phyloP scores from a whole-genome alignment of 78 protist species.

The Parvularia atlantis region DNA sequence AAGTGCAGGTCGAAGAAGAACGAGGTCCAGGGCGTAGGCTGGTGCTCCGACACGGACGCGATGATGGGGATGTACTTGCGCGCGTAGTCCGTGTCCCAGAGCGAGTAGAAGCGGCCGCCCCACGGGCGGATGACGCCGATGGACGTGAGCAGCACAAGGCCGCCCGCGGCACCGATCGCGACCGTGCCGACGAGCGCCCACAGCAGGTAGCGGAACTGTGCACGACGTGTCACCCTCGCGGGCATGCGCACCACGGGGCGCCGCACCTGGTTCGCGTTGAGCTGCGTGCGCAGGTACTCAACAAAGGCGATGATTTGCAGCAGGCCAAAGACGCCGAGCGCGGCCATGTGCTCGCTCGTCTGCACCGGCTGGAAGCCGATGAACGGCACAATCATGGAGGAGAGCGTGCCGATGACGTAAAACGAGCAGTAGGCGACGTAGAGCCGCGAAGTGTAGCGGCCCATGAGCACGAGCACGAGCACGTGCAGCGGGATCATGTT shows the following conservation, averaged over 20 bases:
- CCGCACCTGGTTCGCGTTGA: conserved; percentile 16
- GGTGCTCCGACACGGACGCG: conserved; percentile 98
- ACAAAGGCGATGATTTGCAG: conserved; percentile 50
- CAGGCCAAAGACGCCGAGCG: conserved; percentile 73
- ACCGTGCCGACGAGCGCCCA: background rate
- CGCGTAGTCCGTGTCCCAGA: conserved; percentile 93
- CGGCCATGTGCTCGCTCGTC: conserved; percentile 90
- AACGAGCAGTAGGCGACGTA: conserved; percentile 81
- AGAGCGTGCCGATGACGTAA: conserved; percentile 70
- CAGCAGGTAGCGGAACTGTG: background rate
- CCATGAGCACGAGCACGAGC: conserved; percentile 61
- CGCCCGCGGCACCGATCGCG: no score
- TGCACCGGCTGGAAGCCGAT: conserved; percentile 88
- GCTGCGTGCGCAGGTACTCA: conserved; percentile 36
- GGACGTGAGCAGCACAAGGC: no score
- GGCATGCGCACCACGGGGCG: background rate
- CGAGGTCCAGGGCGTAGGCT: conserved; percentile 78
- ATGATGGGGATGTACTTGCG: conserved; percentile 91
- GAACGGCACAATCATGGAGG: conserved; percentile 60
- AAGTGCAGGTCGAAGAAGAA: conserved; percentile 92
- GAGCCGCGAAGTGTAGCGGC: conserved; percentile 67
- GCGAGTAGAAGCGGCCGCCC: conserved; percentile 87
- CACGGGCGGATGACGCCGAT: conserved; percentile 58
- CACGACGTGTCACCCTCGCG: no score
- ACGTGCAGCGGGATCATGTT: conserved; percentile 91